phyloP scores from a whole-genome alignment of 345 rosid species.

The Pistacia atlantica region DNA sequence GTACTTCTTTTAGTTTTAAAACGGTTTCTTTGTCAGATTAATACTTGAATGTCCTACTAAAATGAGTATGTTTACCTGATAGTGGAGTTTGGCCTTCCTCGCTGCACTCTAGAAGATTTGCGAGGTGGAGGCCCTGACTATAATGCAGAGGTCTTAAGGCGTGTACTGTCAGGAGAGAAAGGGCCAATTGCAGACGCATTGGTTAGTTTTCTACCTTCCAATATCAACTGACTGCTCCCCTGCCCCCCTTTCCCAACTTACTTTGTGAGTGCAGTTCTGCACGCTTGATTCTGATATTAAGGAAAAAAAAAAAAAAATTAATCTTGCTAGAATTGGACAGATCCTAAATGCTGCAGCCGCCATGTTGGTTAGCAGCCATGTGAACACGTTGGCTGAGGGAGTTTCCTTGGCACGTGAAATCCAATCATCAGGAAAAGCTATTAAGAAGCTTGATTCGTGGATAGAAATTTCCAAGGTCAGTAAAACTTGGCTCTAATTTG shows the following conservation, averaged over 20 bases:
- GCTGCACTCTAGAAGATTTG: constrained; percentile 76
- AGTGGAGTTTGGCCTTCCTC: constrained; percentile 94
- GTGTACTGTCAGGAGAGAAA: constrained; percentile 70
- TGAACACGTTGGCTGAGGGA: constrained; percentile 65
- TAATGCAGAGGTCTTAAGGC: constrained; percentile 69
- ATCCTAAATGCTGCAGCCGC: constrained; percentile 97
- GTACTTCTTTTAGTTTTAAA: not conserved
- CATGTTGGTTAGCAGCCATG: constrained; percentile 64
- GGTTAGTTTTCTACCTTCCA: constrained; percentile 41
- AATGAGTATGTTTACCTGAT: constrained; percentile 20
- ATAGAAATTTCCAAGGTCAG: constrained; percentile 60
- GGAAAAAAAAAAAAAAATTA: not conserved
- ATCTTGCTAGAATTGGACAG: constrained; percentile 38
- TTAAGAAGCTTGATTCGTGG: constrained; percentile 71
- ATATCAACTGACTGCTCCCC: not conserved
- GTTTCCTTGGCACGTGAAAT: constrained; percentile 73
- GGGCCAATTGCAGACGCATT: constrained; percentile 86
- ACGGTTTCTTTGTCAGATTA: not conserved
- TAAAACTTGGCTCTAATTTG: not conserved
- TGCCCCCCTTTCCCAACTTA: too few species aligned
- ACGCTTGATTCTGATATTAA: not conserved
- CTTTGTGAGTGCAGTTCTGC: too few species aligned
- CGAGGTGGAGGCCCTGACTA: constrained; percentile 79
- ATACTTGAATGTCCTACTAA: constrained; percentile 9
- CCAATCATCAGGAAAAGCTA: constrained; percentile 78